These are phyloP conservation scores for Colletotrichum spaethianum DNA, from an alignment of 2,329 filamentous ascomycete genomes.

Conservation along the genomic window DNA sequence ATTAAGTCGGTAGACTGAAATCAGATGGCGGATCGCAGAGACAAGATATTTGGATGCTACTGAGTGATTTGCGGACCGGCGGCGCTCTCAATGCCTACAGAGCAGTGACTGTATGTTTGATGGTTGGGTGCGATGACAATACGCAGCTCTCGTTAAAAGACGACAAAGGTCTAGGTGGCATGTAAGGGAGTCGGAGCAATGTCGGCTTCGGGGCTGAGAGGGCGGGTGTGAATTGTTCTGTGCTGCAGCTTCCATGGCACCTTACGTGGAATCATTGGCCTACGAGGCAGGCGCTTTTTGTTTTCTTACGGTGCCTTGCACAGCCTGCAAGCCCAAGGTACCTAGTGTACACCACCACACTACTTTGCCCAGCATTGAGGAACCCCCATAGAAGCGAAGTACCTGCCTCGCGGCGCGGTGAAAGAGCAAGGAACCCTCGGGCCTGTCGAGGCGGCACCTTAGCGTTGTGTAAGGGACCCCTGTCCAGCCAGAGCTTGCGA, in stretches of 20 bases:
- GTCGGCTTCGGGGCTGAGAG: neutral
- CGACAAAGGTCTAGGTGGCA: conserved; percentile 16
- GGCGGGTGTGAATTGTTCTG: neutral
- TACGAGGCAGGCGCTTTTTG: neutral
- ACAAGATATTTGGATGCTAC: neutral
- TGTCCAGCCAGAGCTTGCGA: neutral
- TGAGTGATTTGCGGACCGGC: neutral
- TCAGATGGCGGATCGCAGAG: neutral
- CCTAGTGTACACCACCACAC: neutral
- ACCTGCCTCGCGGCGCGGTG: no score
- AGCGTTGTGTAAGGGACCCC: no score
- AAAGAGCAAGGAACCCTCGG: no score
- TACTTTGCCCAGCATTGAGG: neutral
- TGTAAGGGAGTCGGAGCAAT: conserved; percentile 36
- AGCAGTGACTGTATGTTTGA: neutral
- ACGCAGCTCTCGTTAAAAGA: neutral
- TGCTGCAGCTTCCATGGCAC: neutral
- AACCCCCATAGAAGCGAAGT: no score
- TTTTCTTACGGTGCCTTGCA: neutral
- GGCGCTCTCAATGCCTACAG: neutral
- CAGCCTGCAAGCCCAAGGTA: neutral
- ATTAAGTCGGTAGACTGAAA: neutral
- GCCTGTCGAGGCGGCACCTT: no score
- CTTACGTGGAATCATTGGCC: no score
- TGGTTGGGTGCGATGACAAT: neutral